A percentile compares a stretch with the other conserved stretches of the same genome.
Conservation (phyloP, 2,329 filamentous ascomycete species). For the Pseudocercospora fijiensis region DNA sequence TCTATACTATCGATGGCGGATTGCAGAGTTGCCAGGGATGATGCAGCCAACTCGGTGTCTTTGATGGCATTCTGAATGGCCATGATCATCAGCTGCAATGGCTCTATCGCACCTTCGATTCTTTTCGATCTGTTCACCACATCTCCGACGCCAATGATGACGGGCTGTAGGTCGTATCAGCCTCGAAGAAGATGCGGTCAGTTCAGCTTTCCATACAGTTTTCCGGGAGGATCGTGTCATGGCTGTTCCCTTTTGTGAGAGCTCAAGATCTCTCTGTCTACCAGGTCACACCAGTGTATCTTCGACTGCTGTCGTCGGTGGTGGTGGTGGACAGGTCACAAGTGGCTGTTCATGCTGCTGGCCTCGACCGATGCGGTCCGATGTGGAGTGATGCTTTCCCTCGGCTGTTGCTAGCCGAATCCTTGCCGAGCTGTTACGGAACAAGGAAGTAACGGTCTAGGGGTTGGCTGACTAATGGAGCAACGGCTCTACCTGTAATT, state of each 20-base stretch:
- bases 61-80: constrained; percentile 55
- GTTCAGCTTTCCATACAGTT: constrained; percentile 14
- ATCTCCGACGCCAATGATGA: constrained; percentile 64
- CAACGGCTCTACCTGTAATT: too few relatives aligned
- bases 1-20: constrained; percentile 57
- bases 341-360: background rate
- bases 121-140: constrained; percentile 57
- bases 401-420: constrained; percentile 3
- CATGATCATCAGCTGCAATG: constrained; percentile 58
- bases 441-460: too few relatives aligned
- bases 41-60: constrained; percentile 47
- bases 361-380: background rate
- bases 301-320: background rate
- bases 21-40: constrained; percentile 40
- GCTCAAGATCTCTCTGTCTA: background rate
- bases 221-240: constrained; percentile 19
- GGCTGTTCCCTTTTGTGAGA: background rate
- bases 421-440: background rate
- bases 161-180: constrained; percentile 41
- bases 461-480: too few relatives aligned
- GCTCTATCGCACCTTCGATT: constrained; percentile 57
- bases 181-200: background rate
- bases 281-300: background rate
- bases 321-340: background rate
- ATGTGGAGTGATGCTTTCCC: background rate